Conservation (phyloP, 139 green algal genomes). For the Micromonas pusilla region DNA sequence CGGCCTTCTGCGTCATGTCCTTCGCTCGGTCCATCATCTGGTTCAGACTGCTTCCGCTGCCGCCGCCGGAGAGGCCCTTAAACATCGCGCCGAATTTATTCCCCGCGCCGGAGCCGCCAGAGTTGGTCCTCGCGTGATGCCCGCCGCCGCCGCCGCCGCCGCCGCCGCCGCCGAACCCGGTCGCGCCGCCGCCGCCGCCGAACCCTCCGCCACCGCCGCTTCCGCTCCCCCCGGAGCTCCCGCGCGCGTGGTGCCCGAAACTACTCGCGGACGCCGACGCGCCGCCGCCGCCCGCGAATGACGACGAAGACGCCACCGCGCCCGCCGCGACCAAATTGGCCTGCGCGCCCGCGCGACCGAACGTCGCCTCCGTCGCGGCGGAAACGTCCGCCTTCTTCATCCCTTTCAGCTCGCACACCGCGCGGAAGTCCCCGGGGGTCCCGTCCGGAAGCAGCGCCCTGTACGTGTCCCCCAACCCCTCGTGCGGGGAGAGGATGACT, state of each 20-base stretch:
- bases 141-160: too few relatives aligned
- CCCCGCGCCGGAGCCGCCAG: too few relatives aligned
- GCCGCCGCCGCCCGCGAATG: not conserved
- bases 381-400: conserved; percentile 10
- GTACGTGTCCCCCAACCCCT: conserved; percentile 66
- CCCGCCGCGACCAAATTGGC: not conserved
- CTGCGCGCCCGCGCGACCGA: not conserved
- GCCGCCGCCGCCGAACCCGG: too few relatives aligned
- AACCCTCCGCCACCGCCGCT: too few relatives aligned
- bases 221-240: too few relatives aligned
- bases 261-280: too few relatives aligned
- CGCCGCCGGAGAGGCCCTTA: not conserved
- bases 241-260: too few relatives aligned
- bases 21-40: not conserved
- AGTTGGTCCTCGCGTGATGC: too few relatives aligned
- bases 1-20: not conserved
- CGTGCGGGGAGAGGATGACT: conserved; percentile 57
- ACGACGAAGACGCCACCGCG: not conserved
- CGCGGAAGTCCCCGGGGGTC: conserved; percentile 53
- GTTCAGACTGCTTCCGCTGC: not conserved
- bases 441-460: conserved; percentile 57
- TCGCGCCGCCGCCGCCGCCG: too few relatives aligned
- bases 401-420: conserved; percentile 68
- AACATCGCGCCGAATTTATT: too few relatives aligned
- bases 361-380: not conserved